Base-by-base conservation (phyloP, 805 yeast species). In the Pichia eremophila region DNA sequence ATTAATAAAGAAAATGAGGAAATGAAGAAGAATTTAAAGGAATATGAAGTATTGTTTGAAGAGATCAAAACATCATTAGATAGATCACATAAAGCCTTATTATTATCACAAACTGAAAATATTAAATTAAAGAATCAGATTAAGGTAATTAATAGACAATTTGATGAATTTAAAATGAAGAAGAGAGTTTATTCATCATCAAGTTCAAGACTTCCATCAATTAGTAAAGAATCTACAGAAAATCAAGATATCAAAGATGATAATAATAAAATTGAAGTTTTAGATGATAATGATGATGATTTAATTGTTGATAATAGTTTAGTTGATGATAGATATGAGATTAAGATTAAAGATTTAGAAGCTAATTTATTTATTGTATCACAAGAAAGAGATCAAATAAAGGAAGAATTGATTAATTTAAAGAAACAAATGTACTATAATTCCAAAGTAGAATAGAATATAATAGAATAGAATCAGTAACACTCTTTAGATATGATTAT, bases 381-480 rank as follows among this genome's bases (percentile, higher is more conserved):
- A 57, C 91, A 87, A 65, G 96, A 88, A 65, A 75, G 95, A 54
- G 93, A 88, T 59, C 84, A 81, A 56, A 69, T 85, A 62, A 82
- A 79, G 58, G 83, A 79, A 22, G 80, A 73, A 49, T 76, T 81
- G 15, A 60, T 78, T 32, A 56, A 69, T 0, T 66, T 83, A 60
- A 82, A 83, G 65, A 83, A 83, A 61, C 77, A 76, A 55, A 64
- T 83, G 50, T 60, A 48, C 45, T 55, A 51, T 63, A 40, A 19
- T 8, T 22, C 25, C 25, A 22, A 22, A 22, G 25, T 22, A 22
- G 25, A 22, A 22, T 22, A 22, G 25, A 22, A 22, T 22, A 22
- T 19, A 19, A 19, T 19, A 19, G 3, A 19, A 19, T 19, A 19
- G 22, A 19, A 19, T 19, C 3, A 32, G 35, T 15, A 46, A 44